Conservation (phyloP, 2,329 filamentous ascomycete genomes). For the Diaporthe nobilis region DNA sequence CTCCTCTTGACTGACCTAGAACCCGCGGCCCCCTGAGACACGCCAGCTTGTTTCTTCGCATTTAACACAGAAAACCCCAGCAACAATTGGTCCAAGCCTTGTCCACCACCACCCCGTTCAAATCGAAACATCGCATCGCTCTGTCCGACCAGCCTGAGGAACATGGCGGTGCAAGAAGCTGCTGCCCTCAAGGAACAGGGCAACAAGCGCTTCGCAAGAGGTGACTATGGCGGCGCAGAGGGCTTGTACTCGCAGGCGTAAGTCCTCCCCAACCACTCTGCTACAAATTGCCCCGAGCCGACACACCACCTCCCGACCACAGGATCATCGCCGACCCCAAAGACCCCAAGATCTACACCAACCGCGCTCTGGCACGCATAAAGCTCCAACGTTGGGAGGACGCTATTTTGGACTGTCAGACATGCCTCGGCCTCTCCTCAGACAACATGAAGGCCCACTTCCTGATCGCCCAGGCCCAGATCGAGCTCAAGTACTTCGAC, state of each 20-base stretch:
- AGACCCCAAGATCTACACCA: conserved; percentile 88
- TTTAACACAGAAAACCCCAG: no score
- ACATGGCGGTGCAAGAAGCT: conserved; percentile 50
- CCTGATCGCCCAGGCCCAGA: conserved; percentile 86
- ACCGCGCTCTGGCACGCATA: conserved; percentile 86
- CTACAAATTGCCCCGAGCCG: conserved; percentile 5
- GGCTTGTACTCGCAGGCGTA: conserved; percentile 80
- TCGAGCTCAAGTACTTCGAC: conserved; percentile 79
- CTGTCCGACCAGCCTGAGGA: background rate
- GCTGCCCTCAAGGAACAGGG: conserved; percentile 68
- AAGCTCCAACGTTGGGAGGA: conserved; percentile 81
- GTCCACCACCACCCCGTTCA: background rate
- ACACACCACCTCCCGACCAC: conserved; percentile 14
- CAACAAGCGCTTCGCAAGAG: conserved; percentile 74
- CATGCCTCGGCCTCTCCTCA: conserved; percentile 78
- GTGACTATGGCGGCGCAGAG: conserved; percentile 77
- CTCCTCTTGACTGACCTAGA: conserved; percentile 8
- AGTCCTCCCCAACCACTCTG: conserved; percentile 47
- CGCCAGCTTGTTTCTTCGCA: background rate
- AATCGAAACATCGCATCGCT: background rate
- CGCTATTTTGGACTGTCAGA: conserved; percentile 82
- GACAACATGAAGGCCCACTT: conserved; percentile 85
- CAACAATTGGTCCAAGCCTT: background rate
- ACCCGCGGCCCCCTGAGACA: background rate
- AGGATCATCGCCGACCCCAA: conserved; percentile 83